These are phyloP conservation scores for Mycena vitilis DNA, from an alignment of 768 basidiomycete species.

Conservation along the genomic window DNA sequence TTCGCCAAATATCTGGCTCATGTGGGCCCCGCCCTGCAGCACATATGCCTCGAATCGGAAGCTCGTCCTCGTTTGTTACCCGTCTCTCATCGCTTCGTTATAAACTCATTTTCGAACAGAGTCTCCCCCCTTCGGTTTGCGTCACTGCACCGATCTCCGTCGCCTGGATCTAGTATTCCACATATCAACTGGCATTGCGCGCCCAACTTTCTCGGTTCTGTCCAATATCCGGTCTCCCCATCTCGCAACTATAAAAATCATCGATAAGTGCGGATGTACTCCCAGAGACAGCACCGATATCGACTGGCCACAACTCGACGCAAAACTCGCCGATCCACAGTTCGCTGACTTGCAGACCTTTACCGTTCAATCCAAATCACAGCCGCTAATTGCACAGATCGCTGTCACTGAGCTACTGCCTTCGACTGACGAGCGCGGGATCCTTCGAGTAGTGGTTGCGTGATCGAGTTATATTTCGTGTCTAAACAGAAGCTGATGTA, in stretches of 20 bases:
- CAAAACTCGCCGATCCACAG: neutral
- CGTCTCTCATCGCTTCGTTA: neutral
- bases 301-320: constrained; percentile 6
- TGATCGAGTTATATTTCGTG: too few relatives aligned
- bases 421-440: neutral
- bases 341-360: constrained; percentile 5
- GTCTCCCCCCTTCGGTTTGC: neutral
- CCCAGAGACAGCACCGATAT: too few relatives aligned
- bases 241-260: neutral
- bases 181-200: neutral
- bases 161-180: constrained; percentile 1
- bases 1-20: constrained; percentile 13
- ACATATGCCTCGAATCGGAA: neutral
- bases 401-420: neutral
- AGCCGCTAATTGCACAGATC: neutral
- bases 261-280: neutral
- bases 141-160: constrained; percentile 6
- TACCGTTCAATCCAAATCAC: neutral
- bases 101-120: neutral
- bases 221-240: neutral
- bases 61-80: neutral
- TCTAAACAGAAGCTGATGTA: too few relatives aligned
- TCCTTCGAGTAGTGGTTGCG: neutral
- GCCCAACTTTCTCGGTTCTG: neutral
- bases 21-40: neutral